These are phyloP conservation scores for Microthyrium microscopicum DNA, from an alignment of 2,329 filamentous ascomycete genomes.

Conservation along the genomic window DNA sequence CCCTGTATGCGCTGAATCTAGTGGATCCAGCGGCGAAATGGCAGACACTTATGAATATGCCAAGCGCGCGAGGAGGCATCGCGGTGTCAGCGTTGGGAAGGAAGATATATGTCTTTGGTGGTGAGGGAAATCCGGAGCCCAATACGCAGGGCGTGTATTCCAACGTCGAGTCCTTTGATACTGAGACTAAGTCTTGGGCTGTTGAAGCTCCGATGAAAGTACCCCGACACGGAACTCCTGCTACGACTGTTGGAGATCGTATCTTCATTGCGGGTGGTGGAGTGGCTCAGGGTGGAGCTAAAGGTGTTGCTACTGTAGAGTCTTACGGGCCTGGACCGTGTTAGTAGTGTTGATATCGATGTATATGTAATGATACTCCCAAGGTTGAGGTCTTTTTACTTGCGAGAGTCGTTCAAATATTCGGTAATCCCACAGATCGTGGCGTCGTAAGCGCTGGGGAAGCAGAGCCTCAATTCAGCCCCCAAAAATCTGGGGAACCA, in stretches of 20 bases:
- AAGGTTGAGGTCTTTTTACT: too few relatives aligned
- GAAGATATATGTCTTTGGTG: slow-evolving; percentile 15
- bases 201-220: slow-evolving; percentile 11
- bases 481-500: too few relatives aligned
- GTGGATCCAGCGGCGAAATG: slow-evolving; percentile 10
- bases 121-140: slow-evolving; percentile 12
- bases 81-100: slow-evolving; percentile 11
- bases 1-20: slow-evolving; percentile 14
- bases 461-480: too few relatives aligned
- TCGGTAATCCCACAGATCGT: too few relatives aligned
- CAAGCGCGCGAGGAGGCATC: slow-evolving; percentile 13
- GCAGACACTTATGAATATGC: slow-evolving; percentile 11
- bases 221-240: slow-evolving; percentile 15
- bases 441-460: too few relatives aligned
- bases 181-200: slow-evolving; percentile 12
- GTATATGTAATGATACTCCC: too few relatives aligned
- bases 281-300: slow-evolving; percentile 10
- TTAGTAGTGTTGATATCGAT: too few relatives aligned
- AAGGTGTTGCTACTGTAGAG: too few relatives aligned
- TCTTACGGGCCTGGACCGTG: too few relatives aligned
- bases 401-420: too few relatives aligned
- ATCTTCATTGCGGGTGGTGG: slow-evolving; percentile 16
- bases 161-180: slow-evolving; percentile 12
- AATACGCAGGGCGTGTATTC: slow-evolving; percentile 7
- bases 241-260: slow-evolving; percentile 11